Percentiles rank a stretch among this genome's conserved stretches.
Conservation (phyloP, 306 rosid species). For the Betula pendula region DNA sequence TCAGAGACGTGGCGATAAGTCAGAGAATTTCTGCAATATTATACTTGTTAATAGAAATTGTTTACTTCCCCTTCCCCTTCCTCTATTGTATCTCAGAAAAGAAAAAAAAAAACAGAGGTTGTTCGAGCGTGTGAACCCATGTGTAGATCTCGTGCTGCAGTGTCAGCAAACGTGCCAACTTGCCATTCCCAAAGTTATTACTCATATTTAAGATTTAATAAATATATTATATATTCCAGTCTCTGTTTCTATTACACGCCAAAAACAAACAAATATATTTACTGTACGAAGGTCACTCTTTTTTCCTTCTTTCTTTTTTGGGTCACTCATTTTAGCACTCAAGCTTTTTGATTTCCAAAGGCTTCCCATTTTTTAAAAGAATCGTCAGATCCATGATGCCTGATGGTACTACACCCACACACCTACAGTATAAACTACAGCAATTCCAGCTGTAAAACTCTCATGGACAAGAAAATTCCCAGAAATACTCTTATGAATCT, state of each 20-base stretch:
- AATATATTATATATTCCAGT: not conserved
- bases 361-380: constrained; percentile 8
- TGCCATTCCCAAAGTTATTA: constrained; percentile 18
- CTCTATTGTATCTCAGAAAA: too few relatives aligned
- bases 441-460: constrained; percentile 17
- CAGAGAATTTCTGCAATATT: too few relatives aligned
- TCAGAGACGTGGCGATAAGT: too few relatives aligned
- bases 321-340: not conserved
- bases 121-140: constrained; percentile 7
- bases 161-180: constrained; percentile 29
- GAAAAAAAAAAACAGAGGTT: not conserved
- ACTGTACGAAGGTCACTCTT: not conserved
- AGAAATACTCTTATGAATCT: not conserved
- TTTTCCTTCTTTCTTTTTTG: not conserved
- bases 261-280: not conserved
- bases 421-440: constrained; percentile 4
- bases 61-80: too few relatives aligned
- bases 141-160: constrained; percentile 21
- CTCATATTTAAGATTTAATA: not conserved
- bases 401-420: not conserved
- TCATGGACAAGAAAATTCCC: constrained; percentile 23
- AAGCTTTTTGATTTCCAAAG: constrained; percentile 23
- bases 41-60: too few relatives aligned
- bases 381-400: constrained; percentile 31
- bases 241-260: not conserved